Evolutionary conservation across 2,329 filamentous ascomycete species (phyloP).

Genomic region (Geosmithia flava): DNA sequence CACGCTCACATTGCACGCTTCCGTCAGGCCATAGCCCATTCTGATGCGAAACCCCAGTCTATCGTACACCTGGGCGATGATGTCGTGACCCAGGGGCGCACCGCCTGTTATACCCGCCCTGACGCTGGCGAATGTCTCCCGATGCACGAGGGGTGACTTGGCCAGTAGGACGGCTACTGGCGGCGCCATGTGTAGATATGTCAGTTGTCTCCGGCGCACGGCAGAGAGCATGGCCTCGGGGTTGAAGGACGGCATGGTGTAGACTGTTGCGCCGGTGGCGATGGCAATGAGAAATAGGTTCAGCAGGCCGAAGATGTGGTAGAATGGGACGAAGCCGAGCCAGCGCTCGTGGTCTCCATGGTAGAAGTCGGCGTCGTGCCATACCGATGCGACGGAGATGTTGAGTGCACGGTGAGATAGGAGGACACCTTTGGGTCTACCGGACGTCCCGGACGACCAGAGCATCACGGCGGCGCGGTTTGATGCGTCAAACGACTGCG

Average conservation of each 20-base stretch:
- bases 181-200: slow-evolving; percentile 52
- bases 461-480: slow-evolving; percentile 46
- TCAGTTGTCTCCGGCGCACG: slow-evolving; percentile 51
- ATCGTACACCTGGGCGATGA: slow-evolving; percentile 47
- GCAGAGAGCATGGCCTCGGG: slow-evolving; percentile 51
- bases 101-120: slow-evolving; percentile 44
- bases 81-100: slow-evolving; percentile 46
- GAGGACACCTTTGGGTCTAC: slow-evolving; percentile 63
- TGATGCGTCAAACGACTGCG: slow-evolving; percentile 18
- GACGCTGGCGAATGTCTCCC: slow-evolving; percentile 47
- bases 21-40: slow-evolving; percentile 68
- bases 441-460: slow-evolving; percentile 52
- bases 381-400: slow-evolving; percentile 39
- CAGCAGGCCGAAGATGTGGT: slow-evolving; percentile 47
- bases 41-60: slow-evolving; percentile 34
- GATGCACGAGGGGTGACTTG: slow-evolving; percentile 55
- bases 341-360: slow-evolving; percentile 18
- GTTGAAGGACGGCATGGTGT: slow-evolving; percentile 60
- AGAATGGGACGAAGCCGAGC: slow-evolving; percentile 60
- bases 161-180: slow-evolving; percentile 58
- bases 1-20: slow-evolving; percentile 52
- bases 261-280: slow-evolving; percentile 41
- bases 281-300: slow-evolving; percentile 48
- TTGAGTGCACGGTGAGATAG: slow-evolving; percentile 56
- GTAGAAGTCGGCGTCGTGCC: slow-evolving; percentile 35